Evolutionary conservation across 768 basidiomycete genomes (phyloP).

Genomic region (Leccinum uliginosum): DNA sequence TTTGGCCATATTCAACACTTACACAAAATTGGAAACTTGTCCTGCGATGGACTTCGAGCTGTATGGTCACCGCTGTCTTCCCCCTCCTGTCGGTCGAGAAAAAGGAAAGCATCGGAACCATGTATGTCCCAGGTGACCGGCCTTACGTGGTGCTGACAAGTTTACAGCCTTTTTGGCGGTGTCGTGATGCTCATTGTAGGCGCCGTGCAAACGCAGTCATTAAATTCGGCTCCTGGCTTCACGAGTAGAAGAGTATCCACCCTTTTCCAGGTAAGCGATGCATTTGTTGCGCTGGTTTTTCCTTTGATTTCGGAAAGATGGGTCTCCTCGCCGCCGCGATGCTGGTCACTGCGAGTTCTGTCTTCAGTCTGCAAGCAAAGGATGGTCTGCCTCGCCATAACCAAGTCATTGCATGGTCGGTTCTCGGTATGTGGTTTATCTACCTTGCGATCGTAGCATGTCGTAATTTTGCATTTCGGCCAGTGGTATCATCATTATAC

Average conservation of each 20-base stretch:
- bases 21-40: conserved; percentile 25
- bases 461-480: conserved; percentile 24
- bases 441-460: neutral
- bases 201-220: conserved; percentile 12
- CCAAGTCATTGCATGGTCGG: conserved; percentile 60
- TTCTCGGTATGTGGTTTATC: conserved; percentile 47
- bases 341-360: conserved; percentile 54
- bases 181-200: conserved; percentile 39
- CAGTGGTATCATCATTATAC: conserved; percentile 48
- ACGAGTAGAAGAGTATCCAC: conserved; percentile 4
- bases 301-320: conserved; percentile 29
- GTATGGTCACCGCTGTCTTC: conserved; percentile 57
- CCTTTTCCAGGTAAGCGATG: conserved; percentile 22
- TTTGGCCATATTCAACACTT: conserved; percentile 41
- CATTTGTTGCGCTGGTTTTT: neutral
- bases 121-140: conserved; percentile 45
- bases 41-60: conserved; percentile 45
- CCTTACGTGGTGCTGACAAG: conserved; percentile 6
- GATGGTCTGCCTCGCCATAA: conserved; percentile 57
- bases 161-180: conserved; percentile 45
- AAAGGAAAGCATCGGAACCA: conserved; percentile 50
- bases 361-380: conserved; percentile 58
- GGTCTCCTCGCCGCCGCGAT: conserved; percentile 44
- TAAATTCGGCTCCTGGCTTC: neutral
- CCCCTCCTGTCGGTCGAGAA: conserved; percentile 73